Evolutionary conservation across 345 rosid genomes (phyloP).

Genomic region (Crucihimalaya himalaica): DNA sequence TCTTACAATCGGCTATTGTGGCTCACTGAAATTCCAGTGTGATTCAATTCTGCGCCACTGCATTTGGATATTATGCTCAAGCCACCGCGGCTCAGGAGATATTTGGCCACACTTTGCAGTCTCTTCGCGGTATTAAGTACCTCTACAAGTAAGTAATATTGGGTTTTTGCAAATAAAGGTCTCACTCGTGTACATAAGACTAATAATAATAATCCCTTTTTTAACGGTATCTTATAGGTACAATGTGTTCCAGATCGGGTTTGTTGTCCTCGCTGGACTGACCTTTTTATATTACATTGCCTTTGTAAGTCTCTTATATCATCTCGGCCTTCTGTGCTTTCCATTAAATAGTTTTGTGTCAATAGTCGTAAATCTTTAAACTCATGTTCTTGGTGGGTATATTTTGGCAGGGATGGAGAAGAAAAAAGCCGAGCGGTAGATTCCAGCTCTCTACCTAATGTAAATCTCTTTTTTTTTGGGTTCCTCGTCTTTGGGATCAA

Average conservation of each 20-base stretch:
- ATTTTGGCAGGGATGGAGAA: constrained; percentile 82
- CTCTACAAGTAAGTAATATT: constrained; percentile 73
- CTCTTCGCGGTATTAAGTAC: constrained; percentile 90
- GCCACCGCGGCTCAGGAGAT: constrained; percentile 98
- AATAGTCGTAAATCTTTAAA: neutral
- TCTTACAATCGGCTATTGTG: constrained; percentile 1
- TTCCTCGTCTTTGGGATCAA: constrained; percentile 31
- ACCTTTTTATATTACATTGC: constrained; percentile 79
- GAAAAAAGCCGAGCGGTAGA: constrained; percentile 72
- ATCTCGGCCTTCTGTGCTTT: neutral
- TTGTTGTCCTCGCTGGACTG: constrained; percentile 76
- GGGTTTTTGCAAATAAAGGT: neutral
- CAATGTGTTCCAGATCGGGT: constrained; percentile 87
- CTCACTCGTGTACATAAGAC: neutral
- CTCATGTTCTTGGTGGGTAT: constrained; percentile 8
- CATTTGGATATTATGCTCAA: constrained; percentile 96
- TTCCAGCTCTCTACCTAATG: constrained; percentile 74
- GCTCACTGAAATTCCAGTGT: constrained; percentile 60
- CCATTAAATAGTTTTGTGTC: neutral
- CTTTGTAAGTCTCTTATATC: constrained; percentile 56
- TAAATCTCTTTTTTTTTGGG: neutral
- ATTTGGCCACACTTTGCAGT: constrained; percentile 94
- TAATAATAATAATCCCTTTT: neutral
- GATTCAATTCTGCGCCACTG: constrained; percentile 88
- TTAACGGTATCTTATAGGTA: constrained; percentile 54